These are phyloP conservation scores for Glaciozyma martinii DNA, from an alignment of 768 basidiomycete species.

Conservation along the genomic window DNA sequence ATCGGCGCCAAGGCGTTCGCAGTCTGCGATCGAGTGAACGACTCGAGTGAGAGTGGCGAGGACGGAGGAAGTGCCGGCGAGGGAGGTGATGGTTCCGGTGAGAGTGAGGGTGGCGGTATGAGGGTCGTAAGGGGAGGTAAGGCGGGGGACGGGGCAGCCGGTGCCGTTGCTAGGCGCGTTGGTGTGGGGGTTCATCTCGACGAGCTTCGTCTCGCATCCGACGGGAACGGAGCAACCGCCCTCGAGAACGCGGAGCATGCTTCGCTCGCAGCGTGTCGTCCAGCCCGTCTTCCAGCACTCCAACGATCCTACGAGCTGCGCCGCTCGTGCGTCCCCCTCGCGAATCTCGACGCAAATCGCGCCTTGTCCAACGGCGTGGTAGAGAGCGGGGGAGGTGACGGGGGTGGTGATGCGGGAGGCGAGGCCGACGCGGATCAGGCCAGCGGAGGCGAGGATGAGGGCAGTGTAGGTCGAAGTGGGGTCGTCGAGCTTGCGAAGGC, in stretches of 20 bases:
- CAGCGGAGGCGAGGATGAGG: constrained; percentile 86
- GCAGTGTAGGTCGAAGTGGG: constrained; percentile 70
- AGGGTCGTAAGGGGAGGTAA: constrained; percentile 8
- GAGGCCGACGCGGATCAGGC: constrained; percentile 60
- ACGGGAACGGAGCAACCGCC: constrained; percentile 98
- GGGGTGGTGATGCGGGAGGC: constrained; percentile 65
- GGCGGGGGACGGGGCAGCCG: constrained; percentile 11
- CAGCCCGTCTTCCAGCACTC: constrained; percentile 71
- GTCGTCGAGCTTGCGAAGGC: constrained; percentile 81
- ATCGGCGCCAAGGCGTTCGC: constrained; percentile 57
- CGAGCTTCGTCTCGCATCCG: constrained; percentile 54
- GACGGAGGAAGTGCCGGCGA: constrained; percentile 66
- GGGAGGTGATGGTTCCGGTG: constrained; percentile 72
- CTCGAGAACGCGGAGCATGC: constrained; percentile 77
- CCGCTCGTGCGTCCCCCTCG: constrained; percentile 50
- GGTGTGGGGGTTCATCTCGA: constrained; percentile 27
- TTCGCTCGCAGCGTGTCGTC: constrained; percentile 73
- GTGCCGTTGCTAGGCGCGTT: constrained; percentile 2
- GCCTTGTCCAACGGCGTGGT: constrained; percentile 89
- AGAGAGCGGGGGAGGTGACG: constrained; percentile 62
- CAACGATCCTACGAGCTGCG: constrained; percentile 55
- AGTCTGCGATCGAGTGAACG: constrained; percentile 52
- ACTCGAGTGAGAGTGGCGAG: constrained; percentile 52
- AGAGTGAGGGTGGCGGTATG: constrained; percentile 48
- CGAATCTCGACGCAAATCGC: constrained; percentile 77